These are phyloP conservation scores for Plectosphaerella sp. DNA, from an alignment of 2,329 filamentous ascomycete species.

Conservation along the genomic window DNA sequence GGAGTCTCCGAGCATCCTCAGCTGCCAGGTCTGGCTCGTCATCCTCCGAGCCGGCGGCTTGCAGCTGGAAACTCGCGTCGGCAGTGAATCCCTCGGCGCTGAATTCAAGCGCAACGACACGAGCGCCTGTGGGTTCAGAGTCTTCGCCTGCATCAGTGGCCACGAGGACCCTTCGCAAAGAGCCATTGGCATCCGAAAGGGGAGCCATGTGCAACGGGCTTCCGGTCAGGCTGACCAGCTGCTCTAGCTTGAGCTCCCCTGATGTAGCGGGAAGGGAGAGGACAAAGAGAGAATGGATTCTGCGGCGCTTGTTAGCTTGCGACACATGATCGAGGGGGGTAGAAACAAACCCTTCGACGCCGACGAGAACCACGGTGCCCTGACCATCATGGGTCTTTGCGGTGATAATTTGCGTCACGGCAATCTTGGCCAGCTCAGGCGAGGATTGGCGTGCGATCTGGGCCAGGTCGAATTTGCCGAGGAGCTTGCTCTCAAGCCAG, in stretches of 20 bases:
- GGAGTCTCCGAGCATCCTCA: constrained; percentile 33
- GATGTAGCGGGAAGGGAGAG: constrained; percentile 50
- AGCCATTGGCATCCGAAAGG: constrained; percentile 13
- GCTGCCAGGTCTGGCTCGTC: constrained; percentile 27
- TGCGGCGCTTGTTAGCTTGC: constrained; percentile 21
- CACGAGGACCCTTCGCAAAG: constrained; percentile 27
- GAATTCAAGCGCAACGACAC: constrained; percentile 16
- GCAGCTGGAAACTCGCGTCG: constrained; percentile 2
- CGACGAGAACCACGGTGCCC: constrained; percentile 23
- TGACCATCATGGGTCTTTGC: constrained; percentile 14
- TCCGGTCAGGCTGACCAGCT: constrained; percentile 51
- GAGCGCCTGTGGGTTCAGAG: constrained; percentile 8
- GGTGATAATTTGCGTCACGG: constrained; percentile 40
- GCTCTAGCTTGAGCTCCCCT: constrained; percentile 42
- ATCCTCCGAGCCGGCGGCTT: constrained; percentile 4
- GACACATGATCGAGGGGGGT: neutral
- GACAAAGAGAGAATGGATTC: constrained; percentile 59
- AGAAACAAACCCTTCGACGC: constrained; percentile 41
- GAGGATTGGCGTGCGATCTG: constrained; percentile 23
- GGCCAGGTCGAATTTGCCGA: constrained; percentile 51
- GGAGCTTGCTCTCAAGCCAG: constrained; percentile 58
- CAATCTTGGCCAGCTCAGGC: constrained; percentile 33
- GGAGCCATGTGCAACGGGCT: constrained; percentile 57
- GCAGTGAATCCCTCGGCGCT: constrained; percentile 10
- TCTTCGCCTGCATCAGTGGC: constrained; percentile 31